A percentile compares a stretch with the other conserved stretches of the same genome.
phyloP scores from a whole-genome alignment of 202 grass and related monocot genomes.

The Brachypodium distachyon region DNA sequence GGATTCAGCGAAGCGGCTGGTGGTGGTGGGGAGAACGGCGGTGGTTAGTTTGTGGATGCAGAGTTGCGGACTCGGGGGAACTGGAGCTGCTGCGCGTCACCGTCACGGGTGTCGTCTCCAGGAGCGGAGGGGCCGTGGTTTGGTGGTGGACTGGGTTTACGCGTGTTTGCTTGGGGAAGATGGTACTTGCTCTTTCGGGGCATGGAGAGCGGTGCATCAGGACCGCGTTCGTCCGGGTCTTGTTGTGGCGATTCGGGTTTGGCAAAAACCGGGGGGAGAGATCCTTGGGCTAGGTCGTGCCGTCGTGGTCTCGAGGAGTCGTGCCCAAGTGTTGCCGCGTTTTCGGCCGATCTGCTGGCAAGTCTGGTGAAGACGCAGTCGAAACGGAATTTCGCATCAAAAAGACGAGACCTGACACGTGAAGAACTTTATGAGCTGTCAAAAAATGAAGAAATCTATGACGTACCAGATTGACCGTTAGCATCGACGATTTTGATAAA shows the following conservation, averaged over 20 bases:
- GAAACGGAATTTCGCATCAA: too few relatives aligned
- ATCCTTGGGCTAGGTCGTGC: neutral
- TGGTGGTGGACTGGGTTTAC: neutral
- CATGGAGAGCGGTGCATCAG: neutral
- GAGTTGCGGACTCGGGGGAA: neutral
- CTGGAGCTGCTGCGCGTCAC: too few relatives aligned
- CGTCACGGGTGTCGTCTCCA: neutral
- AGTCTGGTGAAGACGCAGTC: neutral
- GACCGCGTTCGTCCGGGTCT: neutral
- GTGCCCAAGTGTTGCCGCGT: neutral
- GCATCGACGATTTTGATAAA: too few relatives aligned
- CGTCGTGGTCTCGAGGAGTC: neutral
- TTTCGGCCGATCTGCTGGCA: neutral
- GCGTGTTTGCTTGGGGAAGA: neutral
- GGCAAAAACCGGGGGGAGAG: neutral
- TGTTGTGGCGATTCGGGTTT: neutral
- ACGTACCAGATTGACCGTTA: too few relatives aligned
- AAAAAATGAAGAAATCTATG: too few relatives aligned
- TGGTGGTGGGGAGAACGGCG: neutral
- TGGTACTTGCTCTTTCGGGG: neutral
- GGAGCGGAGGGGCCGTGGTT: neutral
- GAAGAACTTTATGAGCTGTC: too few relatives aligned
- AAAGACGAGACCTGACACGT: neutral
- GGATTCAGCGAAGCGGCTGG: neutral
- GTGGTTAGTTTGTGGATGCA: neutral